Evolutionary conservation across 768 basidiomycete genomes (phyloP), one percentile per base, ranked within the genome.

Genomic region (Suillus tomentosus): DNA sequence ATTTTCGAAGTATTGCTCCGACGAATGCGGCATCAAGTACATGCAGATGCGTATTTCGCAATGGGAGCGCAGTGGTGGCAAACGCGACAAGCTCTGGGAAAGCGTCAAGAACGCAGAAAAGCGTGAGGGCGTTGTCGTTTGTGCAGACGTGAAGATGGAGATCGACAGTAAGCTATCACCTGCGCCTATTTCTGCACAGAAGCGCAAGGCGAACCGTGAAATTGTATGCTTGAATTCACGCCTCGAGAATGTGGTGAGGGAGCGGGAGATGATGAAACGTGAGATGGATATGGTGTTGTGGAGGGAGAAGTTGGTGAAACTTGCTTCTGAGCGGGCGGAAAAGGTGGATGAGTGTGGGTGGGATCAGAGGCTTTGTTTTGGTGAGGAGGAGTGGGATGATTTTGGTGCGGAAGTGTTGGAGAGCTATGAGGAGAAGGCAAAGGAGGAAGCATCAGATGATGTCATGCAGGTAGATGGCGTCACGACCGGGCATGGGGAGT

Each of bases 1-100:
- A 2, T 89, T 94, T 70, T 95, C 94, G 27, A 96, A 96, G 74
- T 96, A 94, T 73, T 96, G 94, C 74, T 94, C 92, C 15, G 90
- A 93, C 61, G 91, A 90, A 66, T 96, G 94, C 67, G 94, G 94
- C 14, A 78, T 91, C 66, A 85, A 84, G 67, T 89, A 84, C 75
- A 87, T 91, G 87, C 85, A 83, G 66, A 77, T 78, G 54, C 86
- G 86, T 53, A 85, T 92, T 55, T 80, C 86, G 31, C 79, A 78
- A 45, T 91, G 86, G 84, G 77, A 84, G 13, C 83, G 83, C 68
- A 83, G 83, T 40, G 88, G 88, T 22, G 88, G 88, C 5, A 84
- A 84, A 71, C 82, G 82, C 64, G 85, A 84, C 58, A 78, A 81
- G 51, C 79, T 95, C 1, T 94, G 91, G 92, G 87, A 88, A 45